Percentiles rank a stretch among this genome's conserved stretches.
phyloP scores from a whole-genome alignment of 371 early-diverging fungal genomes.

The Mortierella sp. region DNA sequence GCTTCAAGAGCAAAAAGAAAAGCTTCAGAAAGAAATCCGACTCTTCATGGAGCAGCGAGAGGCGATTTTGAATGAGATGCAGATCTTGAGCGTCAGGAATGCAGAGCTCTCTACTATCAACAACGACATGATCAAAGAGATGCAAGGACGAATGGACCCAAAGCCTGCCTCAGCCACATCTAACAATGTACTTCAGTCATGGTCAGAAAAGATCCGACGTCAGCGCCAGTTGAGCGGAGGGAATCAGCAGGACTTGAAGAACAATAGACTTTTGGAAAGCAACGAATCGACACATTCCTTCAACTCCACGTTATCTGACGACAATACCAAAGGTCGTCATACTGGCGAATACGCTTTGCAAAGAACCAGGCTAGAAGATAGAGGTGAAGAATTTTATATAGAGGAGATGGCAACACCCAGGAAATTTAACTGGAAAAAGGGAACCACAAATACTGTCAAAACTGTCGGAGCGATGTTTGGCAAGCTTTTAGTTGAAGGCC shows the following conservation, averaged over 20 bases:
- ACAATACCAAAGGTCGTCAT: constrained; percentile 4
- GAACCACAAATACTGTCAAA: constrained; percentile 34
- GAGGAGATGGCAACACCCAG: constrained; percentile 22
- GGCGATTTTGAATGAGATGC: constrained; percentile 63
- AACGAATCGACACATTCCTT: constrained; percentile 32
- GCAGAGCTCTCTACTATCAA: constrained; percentile 67
- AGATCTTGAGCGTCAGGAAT: constrained; percentile 66
- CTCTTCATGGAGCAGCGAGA: constrained; percentile 48
- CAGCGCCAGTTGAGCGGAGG: constrained; percentile 39
- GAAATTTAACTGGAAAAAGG: constrained; percentile 48
- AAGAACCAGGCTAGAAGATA: constrained; percentile 23
- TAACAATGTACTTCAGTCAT: constrained; percentile 22
- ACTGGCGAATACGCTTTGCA: not conserved
- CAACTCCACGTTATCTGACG: constrained; percentile 24
- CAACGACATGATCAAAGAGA: constrained; percentile 66
- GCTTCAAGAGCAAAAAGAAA: constrained; percentile 49
- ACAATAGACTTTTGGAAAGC: constrained; percentile 12
- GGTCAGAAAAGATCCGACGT: constrained; percentile 31
- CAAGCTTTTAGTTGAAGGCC: constrained; percentile 43
- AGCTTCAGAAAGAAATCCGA: constrained; percentile 43
- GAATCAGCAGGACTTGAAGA: constrained; percentile 24
- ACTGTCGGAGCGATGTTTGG: constrained; percentile 58
- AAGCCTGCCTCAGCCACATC: constrained; percentile 1
- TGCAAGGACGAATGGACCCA: constrained; percentile 39
- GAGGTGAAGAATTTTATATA: constrained; percentile 17